Evolutionary conservation across 495 filamentous ascomycete species (phyloP), one percentile per base, ranked within the genome.

Genomic region (Daldinia caldariorum): DNA sequence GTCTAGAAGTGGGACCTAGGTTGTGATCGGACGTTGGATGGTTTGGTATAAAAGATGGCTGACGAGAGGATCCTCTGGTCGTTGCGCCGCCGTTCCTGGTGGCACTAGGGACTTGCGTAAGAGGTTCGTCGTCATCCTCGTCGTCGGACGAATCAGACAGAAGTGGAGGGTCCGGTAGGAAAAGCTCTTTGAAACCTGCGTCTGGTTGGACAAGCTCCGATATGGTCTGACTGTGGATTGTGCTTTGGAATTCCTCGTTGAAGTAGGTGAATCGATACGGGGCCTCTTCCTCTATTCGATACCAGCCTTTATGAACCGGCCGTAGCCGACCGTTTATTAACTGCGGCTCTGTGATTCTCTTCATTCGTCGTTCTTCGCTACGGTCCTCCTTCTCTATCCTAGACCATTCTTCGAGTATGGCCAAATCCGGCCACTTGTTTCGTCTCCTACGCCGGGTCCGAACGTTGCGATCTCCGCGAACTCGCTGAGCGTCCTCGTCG

Each of bases 251-350:
- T 68, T 97, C 93, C 73, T 98, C 95, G 76, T 97, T 97, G 84
- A 99, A 99, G 74, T 99, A 99, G 2, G 95, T 99, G 76, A 97
- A 98, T 47, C 95, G 88, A 75, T 96, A 99, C 0, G 95, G 95
- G 0, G 89, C 89, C 57, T 97, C 96, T 39, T 97, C 94, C 70
- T 95, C 92, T 63, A 91, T 89, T 26, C 89, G 86, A 77, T 94
- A 93, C 95, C 95, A 99, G 5, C 84, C 82, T 58, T 91, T 92
- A 64, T 92, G 89, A 7, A 84, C 80, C 7, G 95, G 93, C 8
- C 95, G 88, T 56, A 98, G 76, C 59, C 95, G 87, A 7, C 95
- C 95, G 54, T 91, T 93, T 57, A 99, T 88, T 58, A 98, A 86
- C 77, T 97, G 88, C 7, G 96, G 96, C 71, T 99, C 95, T 22